A percentile compares a stretch with the other conserved stretches of the same genome.
These are phyloP conservation scores for Ceratocystis alfenasii DNA, from an alignment of 2,329 filamentous ascomycete species.

Conservation along the genomic window DNA sequence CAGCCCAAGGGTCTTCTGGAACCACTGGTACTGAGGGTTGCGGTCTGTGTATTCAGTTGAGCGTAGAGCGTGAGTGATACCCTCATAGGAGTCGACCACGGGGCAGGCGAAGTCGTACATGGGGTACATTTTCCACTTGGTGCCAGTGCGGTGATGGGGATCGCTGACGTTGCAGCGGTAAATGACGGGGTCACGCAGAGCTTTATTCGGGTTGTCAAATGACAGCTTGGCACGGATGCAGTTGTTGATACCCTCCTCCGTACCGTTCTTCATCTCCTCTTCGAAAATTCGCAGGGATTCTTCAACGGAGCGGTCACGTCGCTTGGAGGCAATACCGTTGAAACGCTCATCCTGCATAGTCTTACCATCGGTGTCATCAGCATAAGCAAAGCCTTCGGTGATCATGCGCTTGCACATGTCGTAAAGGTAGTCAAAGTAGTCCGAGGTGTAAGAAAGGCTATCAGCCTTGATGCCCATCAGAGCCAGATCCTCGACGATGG, in stretches of 20 bases:
- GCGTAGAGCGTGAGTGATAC: conserved; percentile 69
- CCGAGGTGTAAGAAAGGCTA: conserved; percentile 75
- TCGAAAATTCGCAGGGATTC: conserved; percentile 79
- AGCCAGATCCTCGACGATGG: conserved; percentile 81
- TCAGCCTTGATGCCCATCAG: conserved; percentile 89
- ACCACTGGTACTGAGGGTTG: conserved; percentile 80
- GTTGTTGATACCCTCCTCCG: conserved; percentile 66
- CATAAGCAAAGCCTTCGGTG: conserved; percentile 77
- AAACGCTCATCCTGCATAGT: conserved; percentile 76
- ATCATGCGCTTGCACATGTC: conserved; percentile 76
- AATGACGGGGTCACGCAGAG: conserved; percentile 91
- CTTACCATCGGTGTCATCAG: conserved; percentile 85
- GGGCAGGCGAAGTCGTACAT: conserved; percentile 82
- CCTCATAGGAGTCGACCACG: conserved; percentile 67
- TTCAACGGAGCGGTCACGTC: conserved; percentile 65
- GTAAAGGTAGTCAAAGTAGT: conserved; percentile 90
- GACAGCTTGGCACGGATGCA: conserved; percentile 94
- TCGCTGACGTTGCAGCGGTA: conserved; percentile 73
- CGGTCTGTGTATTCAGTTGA: conserved; percentile 82
- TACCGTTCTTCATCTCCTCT: conserved; percentile 83
- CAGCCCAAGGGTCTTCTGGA: conserved; percentile 60
- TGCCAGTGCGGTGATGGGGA: conserved; percentile 65
- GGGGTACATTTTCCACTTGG: conserved; percentile 73
- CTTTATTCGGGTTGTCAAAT: conserved; percentile 84
- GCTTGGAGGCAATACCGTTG: conserved; percentile 69